A percentile compares a stretch with the other conserved stretches of the same genome.
Conservation (phyloP, 2,329 filamentous ascomycete genomes). For the Clarireedia paspali region DNA sequence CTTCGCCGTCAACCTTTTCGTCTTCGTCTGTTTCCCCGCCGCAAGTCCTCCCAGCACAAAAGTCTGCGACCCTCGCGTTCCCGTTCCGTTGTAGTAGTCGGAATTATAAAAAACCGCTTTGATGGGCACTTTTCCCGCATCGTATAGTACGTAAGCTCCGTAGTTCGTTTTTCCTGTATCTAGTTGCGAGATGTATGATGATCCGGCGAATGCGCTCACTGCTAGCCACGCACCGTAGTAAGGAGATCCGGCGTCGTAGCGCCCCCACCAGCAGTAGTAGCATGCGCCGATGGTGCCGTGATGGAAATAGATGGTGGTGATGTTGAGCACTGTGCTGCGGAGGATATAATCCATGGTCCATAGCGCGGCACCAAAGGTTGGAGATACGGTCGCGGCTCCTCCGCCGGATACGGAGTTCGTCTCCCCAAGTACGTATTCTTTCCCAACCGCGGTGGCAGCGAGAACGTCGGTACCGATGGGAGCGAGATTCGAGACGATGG, state of each 20-base stretch:
- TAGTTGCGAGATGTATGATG: constrained; percentile 18
- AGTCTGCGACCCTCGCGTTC: constrained; percentile 15
- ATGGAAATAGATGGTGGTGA: constrained; percentile 25
- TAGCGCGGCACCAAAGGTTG: constrained; percentile 24
- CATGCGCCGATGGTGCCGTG: constrained; percentile 28
- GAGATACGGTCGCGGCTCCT: constrained; percentile 20
- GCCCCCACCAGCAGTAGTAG: constrained; percentile 28
- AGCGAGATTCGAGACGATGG: constrained; percentile 20
- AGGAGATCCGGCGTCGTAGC: constrained; percentile 20
- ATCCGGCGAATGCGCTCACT: constrained; percentile 20
- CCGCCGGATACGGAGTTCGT: constrained; percentile 28
- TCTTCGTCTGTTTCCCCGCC: constrained; percentile 9
- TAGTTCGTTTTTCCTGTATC: constrained; percentile 18
- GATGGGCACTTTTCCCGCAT: constrained; percentile 9
- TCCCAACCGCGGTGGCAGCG: constrained; percentile 18
- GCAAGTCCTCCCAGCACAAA: constrained; percentile 20
- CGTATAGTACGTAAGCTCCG: constrained; percentile 21
- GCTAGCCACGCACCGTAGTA: constrained; percentile 27
- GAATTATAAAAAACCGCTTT: constrained; percentile 23
- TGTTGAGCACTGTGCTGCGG: constrained; percentile 14
- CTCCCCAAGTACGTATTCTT: constrained; percentile 26
- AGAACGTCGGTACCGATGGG: constrained; percentile 18
- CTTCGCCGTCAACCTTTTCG: constrained; percentile 31
- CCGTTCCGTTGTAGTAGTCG: constrained; percentile 20
- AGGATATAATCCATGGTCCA: constrained; percentile 26